phyloP scores from a whole-genome alignment of 495 filamentous ascomycete species.

The Penicillium subrubescens region DNA sequence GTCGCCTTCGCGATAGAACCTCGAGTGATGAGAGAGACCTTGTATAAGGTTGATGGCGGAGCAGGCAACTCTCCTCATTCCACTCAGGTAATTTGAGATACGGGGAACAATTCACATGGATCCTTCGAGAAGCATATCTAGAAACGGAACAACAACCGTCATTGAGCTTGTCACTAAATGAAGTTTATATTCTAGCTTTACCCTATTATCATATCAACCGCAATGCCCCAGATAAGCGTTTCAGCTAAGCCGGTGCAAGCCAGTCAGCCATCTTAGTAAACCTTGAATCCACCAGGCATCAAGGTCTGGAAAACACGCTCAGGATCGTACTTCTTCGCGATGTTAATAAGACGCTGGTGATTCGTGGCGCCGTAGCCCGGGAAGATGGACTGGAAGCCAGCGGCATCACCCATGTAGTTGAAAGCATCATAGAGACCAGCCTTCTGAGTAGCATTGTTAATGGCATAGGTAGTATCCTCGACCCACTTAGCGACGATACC shows the following conservation, averaged over 20 bases:
- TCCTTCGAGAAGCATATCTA: background rate
- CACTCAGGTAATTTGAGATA: background rate
- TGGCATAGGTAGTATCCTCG: slow-evolving; percentile 35
- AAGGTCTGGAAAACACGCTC: slow-evolving; percentile 51
- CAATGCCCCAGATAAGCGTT: background rate
- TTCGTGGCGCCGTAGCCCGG: slow-evolving; percentile 50
- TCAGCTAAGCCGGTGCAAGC: background rate
- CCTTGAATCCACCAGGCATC: slow-evolving; percentile 44
- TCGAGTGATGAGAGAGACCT: no score
- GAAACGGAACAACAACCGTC: background rate
- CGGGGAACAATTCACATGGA: background rate
- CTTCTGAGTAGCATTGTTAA: slow-evolving; percentile 37
- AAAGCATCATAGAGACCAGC: slow-evolving; percentile 36
- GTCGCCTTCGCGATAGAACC: no score
- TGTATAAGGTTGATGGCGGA: no score
- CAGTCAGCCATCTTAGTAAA: slow-evolving; percentile 14
- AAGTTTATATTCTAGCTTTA: background rate
- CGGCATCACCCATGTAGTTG: slow-evolving; percentile 39
- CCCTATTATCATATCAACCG: background rate
- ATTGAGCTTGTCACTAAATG: background rate
- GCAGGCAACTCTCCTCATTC: no score
- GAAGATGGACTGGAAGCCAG: slow-evolving; percentile 41
- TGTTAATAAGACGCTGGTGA: slow-evolving; percentile 34
- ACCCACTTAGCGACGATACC: slow-evolving; percentile 35
- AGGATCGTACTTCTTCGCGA: slow-evolving; percentile 53